Evolutionary conservation across 2,329 filamentous ascomycete species (phyloP), one percentile per base, ranked within the genome.

Genomic region (Botryotinia convoluta): DNA sequence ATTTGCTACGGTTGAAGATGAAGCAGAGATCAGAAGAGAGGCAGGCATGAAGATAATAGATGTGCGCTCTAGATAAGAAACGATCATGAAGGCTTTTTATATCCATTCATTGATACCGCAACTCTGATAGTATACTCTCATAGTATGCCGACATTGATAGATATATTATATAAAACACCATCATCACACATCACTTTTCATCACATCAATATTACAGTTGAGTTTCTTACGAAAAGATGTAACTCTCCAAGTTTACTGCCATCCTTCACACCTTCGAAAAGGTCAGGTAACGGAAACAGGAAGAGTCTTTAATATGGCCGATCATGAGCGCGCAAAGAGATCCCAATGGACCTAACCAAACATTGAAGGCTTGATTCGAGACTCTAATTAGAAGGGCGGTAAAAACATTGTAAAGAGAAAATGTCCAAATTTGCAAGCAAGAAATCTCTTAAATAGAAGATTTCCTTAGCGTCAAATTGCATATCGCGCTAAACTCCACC

Each of bases 371-470:
- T 90, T 93, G 90, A 90, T 92, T 92, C 95, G 95, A 97, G 96
- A 99, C 96, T 99, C 96, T 98, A 98, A 95, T 93, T 93, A 93
- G 90, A 91, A 92, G 91, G 94, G 91, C 90, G 82, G 87, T 89
- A 65, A 71, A 71, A 90, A 93, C 91, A 93, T 93, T 86, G 87
- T 72, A 74, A 67, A 59, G 32, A 67, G 75, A 76, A 75, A 74
- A 73, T 61, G 32, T 71, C 26, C 1, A 26, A 64, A 65, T 8
- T 65, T 54, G 59, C 32, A 39, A 14, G n/a, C 35, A 72, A 32
- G 72, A 72, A 65, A 32, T 75, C 63, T 69, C 35, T 72, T 72
- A 72, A 64, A 37, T 61, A 35, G 69, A 73, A 74, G 67, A 74
- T 63, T 72, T 74, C 62, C n/a, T 64, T 68, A 69, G 71, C 64